Conservation (phyloP, 164 flowering plant genomes). For the Platanus orientalis region DNA sequence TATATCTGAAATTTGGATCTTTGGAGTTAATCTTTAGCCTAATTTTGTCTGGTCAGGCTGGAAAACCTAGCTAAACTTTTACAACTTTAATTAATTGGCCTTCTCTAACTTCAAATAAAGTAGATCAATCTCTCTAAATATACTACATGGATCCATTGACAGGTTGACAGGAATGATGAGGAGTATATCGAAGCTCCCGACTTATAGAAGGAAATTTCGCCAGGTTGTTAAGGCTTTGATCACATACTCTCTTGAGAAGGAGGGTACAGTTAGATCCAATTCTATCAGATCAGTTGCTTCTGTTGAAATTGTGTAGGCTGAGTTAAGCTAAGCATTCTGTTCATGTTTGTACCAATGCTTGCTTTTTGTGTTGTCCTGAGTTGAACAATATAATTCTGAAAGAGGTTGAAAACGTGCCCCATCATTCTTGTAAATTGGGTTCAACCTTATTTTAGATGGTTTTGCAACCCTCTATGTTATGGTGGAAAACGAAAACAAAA, state of each 20-base stretch:
- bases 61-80: too few relatives aligned
- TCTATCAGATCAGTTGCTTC: slow-evolving; percentile 24
- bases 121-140: background rate
- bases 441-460: background rate
- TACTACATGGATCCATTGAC: slow-evolving; percentile 16
- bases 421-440: slow-evolving; percentile 9
- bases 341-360: slow-evolving; percentile 7
- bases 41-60: too few relatives aligned
- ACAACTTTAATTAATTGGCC: too few relatives aligned
- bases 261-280: slow-evolving; percentile 19
- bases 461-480: too few relatives aligned
- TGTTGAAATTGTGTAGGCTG: slow-evolving; percentile 19
- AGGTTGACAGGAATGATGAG: slow-evolving; percentile 72
- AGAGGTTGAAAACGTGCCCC: background rate
- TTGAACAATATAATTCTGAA: background rate
- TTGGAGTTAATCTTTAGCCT: too few relatives aligned
- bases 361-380: background rate
- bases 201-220: slow-evolving; percentile 63
- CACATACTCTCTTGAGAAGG: slow-evolving; percentile 29
- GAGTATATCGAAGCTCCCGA: slow-evolving; percentile 72
- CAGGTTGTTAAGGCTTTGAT: slow-evolving; percentile 59
- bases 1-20: too few relatives aligned
- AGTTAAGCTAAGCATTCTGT: background rate
- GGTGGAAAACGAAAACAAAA: background rate
- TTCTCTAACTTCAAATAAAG: background rate